These are phyloP conservation scores for Cerrena zonata DNA, from an alignment of 1,284 basidiomycete species.

Conservation along the genomic window DNA sequence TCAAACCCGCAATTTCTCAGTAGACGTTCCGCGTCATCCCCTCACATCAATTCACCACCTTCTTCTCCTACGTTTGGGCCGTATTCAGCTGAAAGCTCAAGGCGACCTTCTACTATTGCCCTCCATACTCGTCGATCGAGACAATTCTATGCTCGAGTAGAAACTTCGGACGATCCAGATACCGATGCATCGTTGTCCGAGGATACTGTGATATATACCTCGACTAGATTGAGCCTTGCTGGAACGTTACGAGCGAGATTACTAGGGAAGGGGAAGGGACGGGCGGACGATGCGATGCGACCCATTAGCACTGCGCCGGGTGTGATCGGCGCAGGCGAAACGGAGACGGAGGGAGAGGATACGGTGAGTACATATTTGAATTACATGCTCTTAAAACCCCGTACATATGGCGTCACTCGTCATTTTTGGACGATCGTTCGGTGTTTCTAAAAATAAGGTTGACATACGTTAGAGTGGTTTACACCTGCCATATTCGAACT, in stretches of 20 bases:
- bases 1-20: conserved; percentile 8
- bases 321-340: conserved; percentile 60
- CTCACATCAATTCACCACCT: conserved; percentile 14
- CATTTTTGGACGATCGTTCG: too few species aligned
- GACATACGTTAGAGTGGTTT: too few species aligned
- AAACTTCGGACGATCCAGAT: conserved; percentile 20
- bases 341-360: conserved; percentile 72
- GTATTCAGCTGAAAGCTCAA: conserved; percentile 6
- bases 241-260: conserved; percentile 28
- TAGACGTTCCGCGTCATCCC: conserved; percentile 13
- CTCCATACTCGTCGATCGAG: conserved; percentile 5
- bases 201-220: conserved; percentile 25
- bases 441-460: too few species aligned
- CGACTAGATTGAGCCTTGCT: conserved; percentile 16
- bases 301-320: conserved; percentile 60
- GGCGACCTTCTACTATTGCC: conserved; percentile 8
- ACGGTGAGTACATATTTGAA: conserved; percentile 38
- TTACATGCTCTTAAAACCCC: too few species aligned
- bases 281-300: conserved; percentile 18
- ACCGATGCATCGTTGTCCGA: conserved; percentile 20
- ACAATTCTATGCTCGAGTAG: conserved; percentile 8
- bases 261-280: conserved; percentile 30
- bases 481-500: too few species aligned
- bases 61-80: conserved; percentile 1
- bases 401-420: too few species aligned